Evolutionary conservation across 192 early-diverging fungal genomes (phyloP).

Genomic region (Irineochytrium annulatum): DNA sequence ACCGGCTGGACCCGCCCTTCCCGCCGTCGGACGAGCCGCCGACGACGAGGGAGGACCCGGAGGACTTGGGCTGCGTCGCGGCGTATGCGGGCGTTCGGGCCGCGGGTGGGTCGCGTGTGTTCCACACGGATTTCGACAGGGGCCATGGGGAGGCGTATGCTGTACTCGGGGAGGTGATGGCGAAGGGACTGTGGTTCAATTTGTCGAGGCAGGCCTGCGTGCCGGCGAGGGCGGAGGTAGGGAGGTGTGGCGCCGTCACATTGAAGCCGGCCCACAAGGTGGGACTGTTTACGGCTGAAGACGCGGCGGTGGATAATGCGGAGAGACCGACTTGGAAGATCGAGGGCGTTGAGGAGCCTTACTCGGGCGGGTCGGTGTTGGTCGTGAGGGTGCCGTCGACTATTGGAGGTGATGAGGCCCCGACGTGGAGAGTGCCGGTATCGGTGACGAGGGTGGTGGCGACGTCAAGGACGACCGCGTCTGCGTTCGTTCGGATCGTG

Average conservation of each 20-base stretch:
- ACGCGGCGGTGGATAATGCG: background rate
- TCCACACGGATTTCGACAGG: conserved; percentile 53
- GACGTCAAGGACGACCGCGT: background rate
- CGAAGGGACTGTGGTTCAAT: conserved; percentile 3
- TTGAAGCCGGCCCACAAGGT: background rate
- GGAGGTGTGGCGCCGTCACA: background rate
- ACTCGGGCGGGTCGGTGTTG: background rate
- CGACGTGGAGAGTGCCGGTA: background rate
- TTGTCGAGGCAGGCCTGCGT: background rate
- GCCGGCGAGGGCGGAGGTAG: background rate
- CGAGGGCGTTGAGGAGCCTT: background rate
- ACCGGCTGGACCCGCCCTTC: background rate
- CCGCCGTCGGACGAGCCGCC: background rate
- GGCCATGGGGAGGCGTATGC: conserved; percentile 46
- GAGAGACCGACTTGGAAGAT: background rate
- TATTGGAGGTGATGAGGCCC: too few relatives aligned
- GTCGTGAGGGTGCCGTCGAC: background rate
- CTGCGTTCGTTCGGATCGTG: background rate
- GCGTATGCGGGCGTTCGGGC: conserved; percentile 35
- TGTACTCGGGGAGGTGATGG: background rate
- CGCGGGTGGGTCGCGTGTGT: conserved; percentile 33
- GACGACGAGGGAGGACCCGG: background rate
- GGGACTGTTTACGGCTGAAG: background rate
- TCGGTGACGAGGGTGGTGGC: background rate
- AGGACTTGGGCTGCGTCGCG: conserved; percentile 35